Conservation (phyloP, 495 filamentous ascomycete species). For the Hypoxylon fragiforme region DNA sequence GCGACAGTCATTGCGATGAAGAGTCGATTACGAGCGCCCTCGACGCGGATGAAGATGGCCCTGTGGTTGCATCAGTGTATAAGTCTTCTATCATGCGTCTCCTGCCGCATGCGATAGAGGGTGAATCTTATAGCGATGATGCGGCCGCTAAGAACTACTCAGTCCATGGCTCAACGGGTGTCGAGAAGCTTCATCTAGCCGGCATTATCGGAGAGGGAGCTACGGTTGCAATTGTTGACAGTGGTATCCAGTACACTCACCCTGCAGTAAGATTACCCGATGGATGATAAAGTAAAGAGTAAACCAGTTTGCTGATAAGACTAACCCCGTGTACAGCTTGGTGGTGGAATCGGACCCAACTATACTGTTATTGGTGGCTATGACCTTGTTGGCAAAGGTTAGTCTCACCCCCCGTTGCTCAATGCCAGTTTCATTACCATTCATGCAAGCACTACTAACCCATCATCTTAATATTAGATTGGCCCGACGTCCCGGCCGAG, state of each 20-base stretch:
- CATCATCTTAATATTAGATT: slow-evolving; percentile 14
- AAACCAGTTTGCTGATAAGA: no score
- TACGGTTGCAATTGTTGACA: slow-evolving; percentile 44
- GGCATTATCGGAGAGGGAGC: slow-evolving; percentile 39
- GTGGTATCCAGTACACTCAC: slow-evolving; percentile 51
- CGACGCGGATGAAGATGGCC: slow-evolving; percentile 34
- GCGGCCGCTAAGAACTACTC: slow-evolving; percentile 34
- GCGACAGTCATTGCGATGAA: slow-evolving; percentile 18
- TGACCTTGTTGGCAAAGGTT: slow-evolving; percentile 39
- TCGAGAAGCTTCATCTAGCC: slow-evolving; percentile 37
- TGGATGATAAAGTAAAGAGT: not conserved
- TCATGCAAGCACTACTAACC: not conserved
- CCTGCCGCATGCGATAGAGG: slow-evolving; percentile 8
- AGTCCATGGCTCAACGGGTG: slow-evolving; percentile 36
- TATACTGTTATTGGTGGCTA: slow-evolving; percentile 43
- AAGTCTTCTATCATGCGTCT: slow-evolving; percentile 17
- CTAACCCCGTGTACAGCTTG: slow-evolving; percentile 34
- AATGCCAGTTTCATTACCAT: not conserved
- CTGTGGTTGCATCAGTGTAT: slow-evolving; percentile 27
- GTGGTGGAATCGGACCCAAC: slow-evolving; percentile 41
- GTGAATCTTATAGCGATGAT: slow-evolving; percentile 26
- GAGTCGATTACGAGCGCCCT: slow-evolving; percentile 27
- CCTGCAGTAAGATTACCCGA: slow-evolving; percentile 35
- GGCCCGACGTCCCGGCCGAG: slow-evolving; percentile 26
- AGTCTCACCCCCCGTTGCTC: not conserved